These are phyloP conservation scores for Neocatenulostroma microsporum DNA, from an alignment of 2,329 filamentous ascomycete genomes.

Conservation along the genomic window DNA sequence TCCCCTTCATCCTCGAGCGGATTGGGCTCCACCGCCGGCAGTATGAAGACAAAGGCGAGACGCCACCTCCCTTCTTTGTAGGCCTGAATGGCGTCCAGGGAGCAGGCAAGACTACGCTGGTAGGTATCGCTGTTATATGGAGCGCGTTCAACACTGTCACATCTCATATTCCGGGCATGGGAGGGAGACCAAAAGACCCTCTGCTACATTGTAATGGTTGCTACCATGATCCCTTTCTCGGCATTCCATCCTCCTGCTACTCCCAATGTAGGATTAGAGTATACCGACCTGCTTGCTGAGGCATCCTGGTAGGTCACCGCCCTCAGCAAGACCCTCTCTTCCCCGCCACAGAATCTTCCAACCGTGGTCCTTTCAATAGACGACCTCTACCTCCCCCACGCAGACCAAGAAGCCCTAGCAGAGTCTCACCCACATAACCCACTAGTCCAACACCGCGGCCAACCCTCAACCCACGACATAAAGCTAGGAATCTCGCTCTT, in stretches of 20 bases:
- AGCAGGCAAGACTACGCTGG: slow-evolving; percentile 84
- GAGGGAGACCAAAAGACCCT: too few species aligned
- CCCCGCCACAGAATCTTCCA: slow-evolving; percentile 50
- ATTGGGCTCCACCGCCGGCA: slow-evolving; percentile 45
- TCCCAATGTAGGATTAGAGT: too few species aligned
- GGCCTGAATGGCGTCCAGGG: slow-evolving; percentile 90
- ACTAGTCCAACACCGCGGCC: slow-evolving; percentile 71
- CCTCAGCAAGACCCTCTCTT: slow-evolving; percentile 55
- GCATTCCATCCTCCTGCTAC: background rate
- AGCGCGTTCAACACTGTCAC: too few species aligned
- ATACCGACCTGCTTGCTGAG: slow-evolving; percentile 10
- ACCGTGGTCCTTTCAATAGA: slow-evolving; percentile 75
- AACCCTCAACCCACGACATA: slow-evolving; percentile 78
- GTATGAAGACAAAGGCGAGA: slow-evolving; percentile 29
- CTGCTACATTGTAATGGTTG: background rate
- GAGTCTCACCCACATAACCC: slow-evolving; percentile 60
- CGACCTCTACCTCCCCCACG: slow-evolving; percentile 76
- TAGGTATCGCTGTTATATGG: slow-evolving; percentile 34
- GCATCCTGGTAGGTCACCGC: slow-evolving; percentile 23
- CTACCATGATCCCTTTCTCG: background rate
- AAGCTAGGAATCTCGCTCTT: slow-evolving; percentile 58
- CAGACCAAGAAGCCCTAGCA: slow-evolving; percentile 59
- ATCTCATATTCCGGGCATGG: too few species aligned
- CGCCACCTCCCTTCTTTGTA: slow-evolving; percentile 64
- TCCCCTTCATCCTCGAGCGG: slow-evolving; percentile 64